phyloP scores from a whole-genome alignment of 257 asterid species.

The Primulina eburnea region DNA sequence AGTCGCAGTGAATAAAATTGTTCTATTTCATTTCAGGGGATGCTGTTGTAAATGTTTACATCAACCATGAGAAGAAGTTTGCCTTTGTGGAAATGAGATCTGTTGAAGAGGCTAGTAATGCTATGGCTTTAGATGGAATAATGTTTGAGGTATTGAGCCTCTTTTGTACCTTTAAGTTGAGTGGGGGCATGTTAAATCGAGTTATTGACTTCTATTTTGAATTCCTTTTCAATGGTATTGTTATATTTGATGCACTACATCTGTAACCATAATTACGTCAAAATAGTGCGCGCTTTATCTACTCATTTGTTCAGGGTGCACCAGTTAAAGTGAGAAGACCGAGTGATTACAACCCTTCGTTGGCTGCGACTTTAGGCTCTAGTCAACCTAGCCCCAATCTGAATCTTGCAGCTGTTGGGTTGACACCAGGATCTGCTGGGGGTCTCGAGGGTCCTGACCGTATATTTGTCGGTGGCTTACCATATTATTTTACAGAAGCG shows the following conservation, averaged over 20 bases:
- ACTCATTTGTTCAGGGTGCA: slow-evolving; percentile 62
- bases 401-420: slow-evolving; percentile 88
- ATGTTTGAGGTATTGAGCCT: slow-evolving; percentile 71
- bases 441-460: slow-evolving; percentile 99
- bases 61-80: slow-evolving; percentile 90
- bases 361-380: slow-evolving; percentile 98
- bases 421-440: slow-evolving; percentile 87
- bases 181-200: slow-evolving; percentile 6
- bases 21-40: slow-evolving; percentile 60
- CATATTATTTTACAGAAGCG: slow-evolving; percentile 88
- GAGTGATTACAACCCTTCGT: slow-evolving; percentile 92
- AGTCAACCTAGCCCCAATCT: slow-evolving; percentile 89
- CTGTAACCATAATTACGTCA: not conserved
- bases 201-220: not conserved
- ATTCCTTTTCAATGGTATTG: slow-evolving; percentile 9
- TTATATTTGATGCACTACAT: slow-evolving; percentile 9
- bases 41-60: slow-evolving; percentile 94
- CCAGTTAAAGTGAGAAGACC: slow-evolving; percentile 99
- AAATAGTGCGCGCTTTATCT: not conserved
- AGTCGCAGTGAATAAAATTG: slow-evolving; percentile 4
- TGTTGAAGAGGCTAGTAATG: slow-evolving; percentile 98
- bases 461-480: slow-evolving; percentile 92
- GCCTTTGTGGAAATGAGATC: slow-evolving; percentile 99
- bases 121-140: slow-evolving; percentile 96
- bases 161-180: not conserved